Percentiles rank a stretch among this genome's conserved stretches.
Conservation (phyloP, 2,329 filamentous ascomycete species). For the Fusarium redolens region DNA sequence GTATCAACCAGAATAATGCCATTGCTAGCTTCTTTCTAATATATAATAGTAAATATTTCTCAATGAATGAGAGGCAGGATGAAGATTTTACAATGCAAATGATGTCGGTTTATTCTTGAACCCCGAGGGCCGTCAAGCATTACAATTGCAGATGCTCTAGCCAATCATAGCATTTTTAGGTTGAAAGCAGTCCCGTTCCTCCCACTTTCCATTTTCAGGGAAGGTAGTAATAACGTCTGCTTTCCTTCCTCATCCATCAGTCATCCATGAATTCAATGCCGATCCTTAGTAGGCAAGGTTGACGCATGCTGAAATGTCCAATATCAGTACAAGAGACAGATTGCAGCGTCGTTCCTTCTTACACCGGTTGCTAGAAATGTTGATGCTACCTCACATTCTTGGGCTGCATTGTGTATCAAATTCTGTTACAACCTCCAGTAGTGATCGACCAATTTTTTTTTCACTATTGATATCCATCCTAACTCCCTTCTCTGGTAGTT, state of each 20-base stretch:
- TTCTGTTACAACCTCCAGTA: slow-evolving; percentile 1
- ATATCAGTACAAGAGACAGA: neutral
- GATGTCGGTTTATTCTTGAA: neutral
- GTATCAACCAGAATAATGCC: neutral
- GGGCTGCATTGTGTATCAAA: slow-evolving; percentile 3
- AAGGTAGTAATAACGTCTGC: slow-evolving; percentile 15
- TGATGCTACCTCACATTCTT: slow-evolving; percentile 1
- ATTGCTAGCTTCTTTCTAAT: neutral
- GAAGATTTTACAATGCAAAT: neutral
- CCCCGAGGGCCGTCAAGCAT: neutral
- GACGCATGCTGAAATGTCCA: slow-evolving; percentile 2
- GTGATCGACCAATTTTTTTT: slow-evolving; percentile 21
- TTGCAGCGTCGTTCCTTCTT: neutral
- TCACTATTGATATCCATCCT: slow-evolving; percentile 5
- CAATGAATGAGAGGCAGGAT: neutral
- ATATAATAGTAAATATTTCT: neutral
- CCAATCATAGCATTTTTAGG: slow-evolving; percentile 21
- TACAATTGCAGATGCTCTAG: neutral
- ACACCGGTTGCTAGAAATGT: neutral
- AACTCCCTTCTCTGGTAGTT: slow-evolving; percentile 21
- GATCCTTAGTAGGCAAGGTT: slow-evolving; percentile 1
- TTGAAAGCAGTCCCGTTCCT: slow-evolving; percentile 8
- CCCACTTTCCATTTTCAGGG: slow-evolving; percentile 4
- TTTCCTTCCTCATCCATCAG: slow-evolving; percentile 9
- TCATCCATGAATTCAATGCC: neutral